Percentiles rank a stretch among this genome's conserved stretches.
Conservation (phyloP, 2,329 filamentous ascomycete genomes). For the Monascus ruber region DNA sequence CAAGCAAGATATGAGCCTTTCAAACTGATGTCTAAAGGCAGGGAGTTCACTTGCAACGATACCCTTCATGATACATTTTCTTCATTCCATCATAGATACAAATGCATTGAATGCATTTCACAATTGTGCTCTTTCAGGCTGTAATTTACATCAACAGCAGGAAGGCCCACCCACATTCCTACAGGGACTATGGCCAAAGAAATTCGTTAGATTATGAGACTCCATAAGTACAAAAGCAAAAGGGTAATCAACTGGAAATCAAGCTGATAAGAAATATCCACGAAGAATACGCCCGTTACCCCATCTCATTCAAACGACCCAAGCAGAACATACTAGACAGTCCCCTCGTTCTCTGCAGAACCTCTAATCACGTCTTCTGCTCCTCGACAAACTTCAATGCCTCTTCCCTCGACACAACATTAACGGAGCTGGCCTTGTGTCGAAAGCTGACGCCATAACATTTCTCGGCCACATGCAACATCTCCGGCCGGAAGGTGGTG, state of each 20-base stretch:
- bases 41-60: too few species aligned
- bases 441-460: constrained; percentile 89
- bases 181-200: not conserved
- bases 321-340: constrained; percentile 1
- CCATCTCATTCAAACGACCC: constrained; percentile 5
- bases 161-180: too few species aligned
- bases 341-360: not conserved
- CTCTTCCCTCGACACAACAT: constrained; percentile 76
- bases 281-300: constrained; percentile 4
- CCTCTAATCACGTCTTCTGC: constrained; percentile 40
- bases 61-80: too few species aligned
- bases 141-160: too few species aligned
- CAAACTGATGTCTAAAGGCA: too few species aligned
- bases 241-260: not conserved
- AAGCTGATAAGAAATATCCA: constrained; percentile 3
- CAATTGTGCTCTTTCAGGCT: too few species aligned
- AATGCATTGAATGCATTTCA: too few species aligned
- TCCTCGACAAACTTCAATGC: constrained; percentile 92
- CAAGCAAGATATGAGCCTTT: too few species aligned
- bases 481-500: constrained; percentile 95
- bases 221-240: not conserved
- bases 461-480: constrained; percentile 89
- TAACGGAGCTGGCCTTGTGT: constrained; percentile 89
- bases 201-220: constrained; percentile 1
- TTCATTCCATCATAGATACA: too few species aligned